Evolutionary conservation across 768 basidiomycete species (phyloP), one percentile per base, ranked within the genome.

Genomic region (Lactarius indigo): DNA sequence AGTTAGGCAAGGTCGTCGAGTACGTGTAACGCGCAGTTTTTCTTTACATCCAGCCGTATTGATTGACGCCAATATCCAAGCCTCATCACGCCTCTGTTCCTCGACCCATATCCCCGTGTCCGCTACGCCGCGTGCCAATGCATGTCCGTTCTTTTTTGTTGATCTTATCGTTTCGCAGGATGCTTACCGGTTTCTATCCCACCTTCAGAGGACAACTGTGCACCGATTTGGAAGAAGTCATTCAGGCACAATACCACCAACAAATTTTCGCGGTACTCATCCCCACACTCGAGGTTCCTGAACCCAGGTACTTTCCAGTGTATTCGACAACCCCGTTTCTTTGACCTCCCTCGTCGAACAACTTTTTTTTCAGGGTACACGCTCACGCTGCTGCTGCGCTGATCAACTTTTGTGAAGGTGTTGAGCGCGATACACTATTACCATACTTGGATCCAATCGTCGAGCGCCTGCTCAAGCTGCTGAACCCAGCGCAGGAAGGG

Each of bases 381-480:
- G 83, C 92, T 0, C 93, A 96, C 72, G 91, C 94, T 1, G 91
- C 92, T 0, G 89, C 93, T 0, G 92, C 92, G 0, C 80, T 95
- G 28, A 92, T 94, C 75, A 96, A 95, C 74, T 94, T 94, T 78
- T 95, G 92, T 75, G 90, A 94, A 74, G 91, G 92, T 41, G 91
- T 92, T 41, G 88, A 86, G 70, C 83, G 86, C 18, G 84, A 90
- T 28, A 87, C 85, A 1, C 83, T 92, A 12, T 71, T 89, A 0
- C 90, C 90, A 0, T 93, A 91, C 75, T 84, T 96, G 20, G 92
- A 93, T 61, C 82, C 85, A 0, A 88, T 94, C 69, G 89, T 96
- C 33, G 87, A 87, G 71, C 84, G 89, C 0, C 80, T 92, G 3
- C 77, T 90, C 17, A 87, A 84, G 68, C 78, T 91, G 3, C 79